Conservation (phyloP, 176 grass and related monocot species). For the Stipa capillata region DNA sequence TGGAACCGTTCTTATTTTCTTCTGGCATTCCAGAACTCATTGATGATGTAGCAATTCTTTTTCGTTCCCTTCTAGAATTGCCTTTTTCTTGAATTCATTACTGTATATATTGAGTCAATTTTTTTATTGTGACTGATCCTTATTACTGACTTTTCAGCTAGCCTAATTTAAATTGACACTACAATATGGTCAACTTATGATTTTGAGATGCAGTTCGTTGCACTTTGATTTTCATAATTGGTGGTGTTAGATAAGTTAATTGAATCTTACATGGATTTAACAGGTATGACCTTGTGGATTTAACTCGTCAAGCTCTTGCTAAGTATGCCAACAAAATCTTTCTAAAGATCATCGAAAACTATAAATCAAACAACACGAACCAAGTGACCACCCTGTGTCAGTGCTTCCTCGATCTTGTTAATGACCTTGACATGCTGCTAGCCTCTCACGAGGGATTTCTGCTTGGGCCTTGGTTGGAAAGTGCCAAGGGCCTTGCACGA, state of each 20-base stretch:
- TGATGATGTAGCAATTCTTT: not conserved
- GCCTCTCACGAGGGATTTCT: conserved; percentile 75
- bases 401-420: conserved; percentile 55
- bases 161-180: not conserved
- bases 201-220: not conserved
- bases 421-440: conserved; percentile 53
- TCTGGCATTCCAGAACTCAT: not conserved
- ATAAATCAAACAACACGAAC: conserved; percentile 36
- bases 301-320: conserved; percentile 72
- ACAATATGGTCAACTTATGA: not conserved
- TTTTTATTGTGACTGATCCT: not conserved
- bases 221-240: not conserved
- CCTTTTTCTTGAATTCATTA: not conserved
- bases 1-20: not conserved
- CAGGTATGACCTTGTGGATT: conserved; percentile 80
- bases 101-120: not conserved
- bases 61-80: not conserved
- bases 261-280: not conserved
- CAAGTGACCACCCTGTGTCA: conserved; percentile 33
- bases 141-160: not conserved
- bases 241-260: conserved; percentile 1
- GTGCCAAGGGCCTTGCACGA: conserved; percentile 57
- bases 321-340: conserved; percentile 79
- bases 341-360: conserved; percentile 47
- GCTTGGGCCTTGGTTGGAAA: conserved; percentile 78